Conservation (phyloP, 1,284 basidiomycete species). For the Sparassis latifolia region DNA sequence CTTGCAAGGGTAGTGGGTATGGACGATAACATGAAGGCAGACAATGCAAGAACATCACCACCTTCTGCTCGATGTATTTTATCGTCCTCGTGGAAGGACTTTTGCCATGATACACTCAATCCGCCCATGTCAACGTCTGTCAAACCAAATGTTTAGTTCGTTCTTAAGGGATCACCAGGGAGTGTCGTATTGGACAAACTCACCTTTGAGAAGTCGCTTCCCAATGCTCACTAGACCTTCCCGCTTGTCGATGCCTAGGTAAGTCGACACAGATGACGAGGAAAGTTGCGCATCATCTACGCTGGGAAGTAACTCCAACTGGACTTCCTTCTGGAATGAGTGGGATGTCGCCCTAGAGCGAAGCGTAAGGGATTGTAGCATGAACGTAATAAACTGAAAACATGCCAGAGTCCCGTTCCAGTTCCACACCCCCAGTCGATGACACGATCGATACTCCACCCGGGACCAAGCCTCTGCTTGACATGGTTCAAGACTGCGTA, state of each 20-base stretch:
- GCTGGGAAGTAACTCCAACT: slow-evolving; percentile 13
- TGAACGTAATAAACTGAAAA: background rate
- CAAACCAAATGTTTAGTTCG: background rate
- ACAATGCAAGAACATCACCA: slow-evolving; percentile 64
- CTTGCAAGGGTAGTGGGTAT: slow-evolving; percentile 58
- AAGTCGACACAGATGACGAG: slow-evolving; percentile 49
- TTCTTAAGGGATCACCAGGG: no score
- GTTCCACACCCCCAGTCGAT: slow-evolving; percentile 74
- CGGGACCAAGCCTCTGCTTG: slow-evolving; percentile 52
- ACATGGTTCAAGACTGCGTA: slow-evolving; percentile 59
- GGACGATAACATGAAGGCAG: slow-evolving; percentile 80
- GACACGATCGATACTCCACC: slow-evolving; percentile 51
- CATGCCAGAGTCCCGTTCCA: slow-evolving; percentile 69
- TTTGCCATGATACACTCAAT: slow-evolving; percentile 48
- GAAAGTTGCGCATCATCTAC: slow-evolving; percentile 33
- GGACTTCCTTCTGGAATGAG: slow-evolving; percentile 44
- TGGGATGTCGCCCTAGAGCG: slow-evolving; percentile 51
- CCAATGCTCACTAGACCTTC: slow-evolving; percentile 61
- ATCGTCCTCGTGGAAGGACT: slow-evolving; percentile 44
- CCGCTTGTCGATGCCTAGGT: slow-evolving; percentile 67
- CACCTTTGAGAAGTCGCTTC: slow-evolving; percentile 55
- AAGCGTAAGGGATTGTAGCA: background rate
- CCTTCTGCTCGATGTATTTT: slow-evolving; percentile 32
- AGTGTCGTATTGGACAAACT: slow-evolving; percentile 7
- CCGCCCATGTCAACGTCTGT: slow-evolving; percentile 42